A percentile compares a stretch with the other conserved stretches of the same genome.
Conservation (phyloP, 805 yeast genomes). For the Blastobotrys attinorum region DNA sequence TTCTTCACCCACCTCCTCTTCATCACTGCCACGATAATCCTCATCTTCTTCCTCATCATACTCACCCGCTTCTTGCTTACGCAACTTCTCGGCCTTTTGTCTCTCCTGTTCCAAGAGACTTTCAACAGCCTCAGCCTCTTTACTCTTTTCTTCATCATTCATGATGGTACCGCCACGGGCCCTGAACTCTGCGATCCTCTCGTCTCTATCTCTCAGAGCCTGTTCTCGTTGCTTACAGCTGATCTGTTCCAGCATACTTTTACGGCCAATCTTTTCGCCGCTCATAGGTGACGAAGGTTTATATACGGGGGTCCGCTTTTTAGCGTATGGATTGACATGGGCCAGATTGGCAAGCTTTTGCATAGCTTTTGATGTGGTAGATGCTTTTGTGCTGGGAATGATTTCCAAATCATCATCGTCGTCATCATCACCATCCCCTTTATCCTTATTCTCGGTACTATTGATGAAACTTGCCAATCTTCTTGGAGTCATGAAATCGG, state of each 20-base stretch:
- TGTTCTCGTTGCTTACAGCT: slow-evolving; percentile 16
- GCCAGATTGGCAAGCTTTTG: slow-evolving; percentile 12
- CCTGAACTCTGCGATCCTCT: slow-evolving; percentile 13
- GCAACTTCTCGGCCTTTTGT: slow-evolving; percentile 16
- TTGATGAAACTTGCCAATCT: slow-evolving; percentile 13
- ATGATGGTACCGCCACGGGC: slow-evolving; percentile 14
- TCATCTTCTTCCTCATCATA: slow-evolving; percentile 10
- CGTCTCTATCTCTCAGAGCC: slow-evolving; percentile 12
- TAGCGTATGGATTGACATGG: slow-evolving; percentile 3
- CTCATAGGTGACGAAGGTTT: not conserved
- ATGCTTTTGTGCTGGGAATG: slow-evolving; percentile 13
- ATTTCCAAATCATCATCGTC: slow-evolving; percentile 19
- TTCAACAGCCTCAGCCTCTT: slow-evolving; percentile 18
- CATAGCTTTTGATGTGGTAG: slow-evolving; percentile 6
- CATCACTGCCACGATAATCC: slow-evolving; percentile 4
- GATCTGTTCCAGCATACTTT: slow-evolving; percentile 7
- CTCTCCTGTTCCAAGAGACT: slow-evolving; percentile 16
- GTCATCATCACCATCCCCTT: not conserved
- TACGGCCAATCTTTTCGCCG: not conserved
- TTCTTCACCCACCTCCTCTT: slow-evolving; percentile 4
- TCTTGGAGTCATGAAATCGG: slow-evolving; percentile 6
- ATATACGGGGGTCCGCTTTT: not conserved
- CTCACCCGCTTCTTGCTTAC: slow-evolving; percentile 11
- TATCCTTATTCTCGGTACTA: not conserved
- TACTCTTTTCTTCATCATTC: slow-evolving; percentile 13